These are phyloP conservation scores for Populus tremula DNA, from an alignment of 345 rosid genomes.

Conservation along the genomic window DNA sequence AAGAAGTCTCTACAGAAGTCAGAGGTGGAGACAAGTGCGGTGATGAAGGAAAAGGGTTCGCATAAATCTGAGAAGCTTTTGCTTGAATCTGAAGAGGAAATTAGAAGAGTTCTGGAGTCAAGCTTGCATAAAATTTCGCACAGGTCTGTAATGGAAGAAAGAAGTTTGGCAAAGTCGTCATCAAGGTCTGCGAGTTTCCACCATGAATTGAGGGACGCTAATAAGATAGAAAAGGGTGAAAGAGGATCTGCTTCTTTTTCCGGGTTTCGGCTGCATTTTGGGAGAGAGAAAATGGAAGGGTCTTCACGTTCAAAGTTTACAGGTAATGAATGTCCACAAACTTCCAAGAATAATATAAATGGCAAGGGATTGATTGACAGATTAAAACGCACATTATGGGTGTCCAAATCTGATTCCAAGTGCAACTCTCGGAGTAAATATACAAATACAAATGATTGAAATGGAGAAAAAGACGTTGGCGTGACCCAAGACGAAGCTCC, in stretches of 20 bases:
- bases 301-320: slow-evolving; percentile 12
- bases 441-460: neutral
- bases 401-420: slow-evolving; percentile 38
- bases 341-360: neutral
- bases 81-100: neutral
- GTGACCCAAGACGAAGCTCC: neutral
- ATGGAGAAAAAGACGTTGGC: neutral
- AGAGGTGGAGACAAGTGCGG: slow-evolving; percentile 23
- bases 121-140: neutral
- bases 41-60: slow-evolving; percentile 9
- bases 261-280: slow-evolving; percentile 34
- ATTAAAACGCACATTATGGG: slow-evolving; percentile 49
- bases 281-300: slow-evolving; percentile 10
- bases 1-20: slow-evolving; percentile 22
- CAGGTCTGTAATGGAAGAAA: slow-evolving; percentile 4
- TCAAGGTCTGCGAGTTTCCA: slow-evolving; percentile 67
- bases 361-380: slow-evolving; percentile 55
- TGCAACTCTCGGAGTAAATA: slow-evolving; percentile 4
- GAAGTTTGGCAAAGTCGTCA: slow-evolving; percentile 1
- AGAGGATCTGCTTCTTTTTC: slow-evolving; percentile 43
- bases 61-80: too few species aligned
- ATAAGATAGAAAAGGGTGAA: slow-evolving; percentile 46
- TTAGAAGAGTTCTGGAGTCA: slow-evolving; percentile 30
- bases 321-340: neutral
- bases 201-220: slow-evolving; percentile 19